phyloP scores from a whole-genome alignment of 106 monocot species.

The Dendrobium huoshanense region DNA sequence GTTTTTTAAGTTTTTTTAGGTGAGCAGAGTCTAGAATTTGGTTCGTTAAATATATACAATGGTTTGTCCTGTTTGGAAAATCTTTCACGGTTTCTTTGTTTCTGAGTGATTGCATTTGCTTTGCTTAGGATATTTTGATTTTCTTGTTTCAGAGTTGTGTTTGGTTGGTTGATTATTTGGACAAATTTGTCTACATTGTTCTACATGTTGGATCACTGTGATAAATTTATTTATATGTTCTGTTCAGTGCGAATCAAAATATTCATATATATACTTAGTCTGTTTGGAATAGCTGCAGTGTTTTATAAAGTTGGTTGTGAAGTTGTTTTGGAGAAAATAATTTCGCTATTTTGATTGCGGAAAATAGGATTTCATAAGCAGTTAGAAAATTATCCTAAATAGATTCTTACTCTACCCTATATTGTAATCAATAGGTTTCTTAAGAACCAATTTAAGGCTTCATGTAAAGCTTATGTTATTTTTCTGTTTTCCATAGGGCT shows the following conservation, averaged over 20 bases:
- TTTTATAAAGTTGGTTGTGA: too few relatives aligned
- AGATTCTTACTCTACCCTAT: too few relatives aligned
- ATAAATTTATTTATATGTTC: not conserved
- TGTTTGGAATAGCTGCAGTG: not conserved
- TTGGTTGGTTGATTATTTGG: conserved; percentile 2
- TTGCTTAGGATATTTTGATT: not conserved
- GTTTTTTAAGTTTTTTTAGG: not conserved
- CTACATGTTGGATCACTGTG: not conserved
- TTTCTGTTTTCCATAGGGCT: too few relatives aligned
- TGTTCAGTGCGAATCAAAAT: not conserved
- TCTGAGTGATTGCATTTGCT: not conserved
- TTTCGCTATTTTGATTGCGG: too few relatives aligned
- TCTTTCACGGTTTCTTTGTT: not conserved
- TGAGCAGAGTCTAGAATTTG: not conserved
- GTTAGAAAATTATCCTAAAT: too few relatives aligned
- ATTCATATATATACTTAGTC: not conserved
- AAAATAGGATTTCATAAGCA: too few relatives aligned
- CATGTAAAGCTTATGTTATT: too few relatives aligned
- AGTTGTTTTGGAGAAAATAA: too few relatives aligned
- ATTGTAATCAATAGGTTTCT: too few relatives aligned
- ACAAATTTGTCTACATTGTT: not conserved
- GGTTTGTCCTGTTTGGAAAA: not conserved
- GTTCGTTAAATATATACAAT: not conserved
- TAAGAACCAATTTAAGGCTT: too few relatives aligned
- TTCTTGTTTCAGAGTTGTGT: not conserved